Conservation (phyloP, 2,329 filamentous ascomycete species). For the Chaetomiaceae sp. region DNA sequence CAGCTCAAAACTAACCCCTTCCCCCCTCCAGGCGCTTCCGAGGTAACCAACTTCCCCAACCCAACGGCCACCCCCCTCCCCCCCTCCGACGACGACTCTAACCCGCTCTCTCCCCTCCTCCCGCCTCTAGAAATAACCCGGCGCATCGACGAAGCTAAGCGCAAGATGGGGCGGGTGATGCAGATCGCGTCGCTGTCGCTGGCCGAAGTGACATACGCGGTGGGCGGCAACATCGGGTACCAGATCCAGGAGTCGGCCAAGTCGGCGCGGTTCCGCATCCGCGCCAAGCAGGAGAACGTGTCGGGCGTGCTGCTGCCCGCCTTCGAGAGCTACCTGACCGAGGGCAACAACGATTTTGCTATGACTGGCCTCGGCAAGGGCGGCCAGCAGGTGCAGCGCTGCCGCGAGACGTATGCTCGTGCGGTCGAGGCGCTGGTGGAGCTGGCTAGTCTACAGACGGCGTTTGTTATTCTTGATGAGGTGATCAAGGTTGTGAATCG, state of each 20-base stretch:
- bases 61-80: background rate
- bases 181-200: conserved; percentile 97
- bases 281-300: conserved; percentile 96
- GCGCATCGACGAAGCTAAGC: conserved; percentile 97
- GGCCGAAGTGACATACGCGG: conserved; percentile 94
- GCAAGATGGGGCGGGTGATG: conserved; percentile 99
- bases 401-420: conserved; percentile 89
- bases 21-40: conserved; percentile 65
- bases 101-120: background rate
- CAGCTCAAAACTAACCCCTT: conserved; percentile 12
- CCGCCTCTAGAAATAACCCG: conserved; percentile 72
- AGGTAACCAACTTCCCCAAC: conserved; percentile 49
- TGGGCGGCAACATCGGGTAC: conserved; percentile 92
- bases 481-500: conserved; percentile 99
- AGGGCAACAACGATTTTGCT: conserved; percentile 92
- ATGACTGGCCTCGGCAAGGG: conserved; percentile 94
- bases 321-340: conserved; percentile 85
- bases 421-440: conserved; percentile 96
- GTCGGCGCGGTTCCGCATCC: conserved; percentile 84
- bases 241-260: conserved; percentile 96
- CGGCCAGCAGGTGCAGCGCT: conserved; percentile 92
- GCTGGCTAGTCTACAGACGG: conserved; percentile 88
- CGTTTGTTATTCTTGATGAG: conserved; percentile 95
- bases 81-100: background rate
- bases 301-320: conserved; percentile 91